phyloP scores from a whole-genome alignment of 75 land plant species.

The Pseudotsuga menziesii region DNA sequence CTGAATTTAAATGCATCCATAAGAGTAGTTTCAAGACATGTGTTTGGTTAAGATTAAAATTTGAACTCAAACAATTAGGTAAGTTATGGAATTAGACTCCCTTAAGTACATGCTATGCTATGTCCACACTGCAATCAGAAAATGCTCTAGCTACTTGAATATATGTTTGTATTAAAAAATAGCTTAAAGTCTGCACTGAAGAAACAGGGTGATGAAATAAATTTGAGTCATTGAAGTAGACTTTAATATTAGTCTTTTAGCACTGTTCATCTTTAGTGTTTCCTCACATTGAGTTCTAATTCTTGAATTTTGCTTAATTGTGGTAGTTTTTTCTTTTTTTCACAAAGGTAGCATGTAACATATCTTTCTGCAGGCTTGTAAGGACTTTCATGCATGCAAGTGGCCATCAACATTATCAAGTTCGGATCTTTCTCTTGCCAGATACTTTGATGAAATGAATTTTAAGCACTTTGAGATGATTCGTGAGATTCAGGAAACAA shows the following conservation, averaged over 20 bases:
- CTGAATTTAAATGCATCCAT: too few relatives aligned
- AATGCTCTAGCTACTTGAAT: background rate
- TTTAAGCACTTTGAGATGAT: slow-evolving; percentile 25
- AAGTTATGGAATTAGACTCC: background rate
- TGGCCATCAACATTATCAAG: slow-evolving; percentile 61
- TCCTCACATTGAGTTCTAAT: background rate
- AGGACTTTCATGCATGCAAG: slow-evolving; percentile 82
- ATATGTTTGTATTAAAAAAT: background rate
- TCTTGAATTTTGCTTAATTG: background rate
- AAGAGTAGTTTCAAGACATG: background rate
- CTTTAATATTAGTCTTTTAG: background rate
- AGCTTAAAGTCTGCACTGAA: background rate
- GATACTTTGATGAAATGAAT: slow-evolving; percentile 73
- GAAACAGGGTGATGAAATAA: background rate
- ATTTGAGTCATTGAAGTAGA: slow-evolving; percentile 1
- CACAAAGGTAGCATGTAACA: background rate
- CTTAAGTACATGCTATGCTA: background rate
- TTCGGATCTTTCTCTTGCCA: slow-evolving; percentile 48
- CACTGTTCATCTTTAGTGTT: background rate
- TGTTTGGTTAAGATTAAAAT: background rate
- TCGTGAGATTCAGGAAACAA: slow-evolving; percentile 33
- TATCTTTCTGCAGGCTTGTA: slow-evolving; percentile 55
- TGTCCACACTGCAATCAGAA: background rate
- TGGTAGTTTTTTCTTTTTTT: background rate
- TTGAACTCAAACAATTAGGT: background rate